These are phyloP conservation scores for Globisporangium perplexum DNA, from an alignment of 352 stramenopile genomes.

Conservation along the genomic window DNA sequence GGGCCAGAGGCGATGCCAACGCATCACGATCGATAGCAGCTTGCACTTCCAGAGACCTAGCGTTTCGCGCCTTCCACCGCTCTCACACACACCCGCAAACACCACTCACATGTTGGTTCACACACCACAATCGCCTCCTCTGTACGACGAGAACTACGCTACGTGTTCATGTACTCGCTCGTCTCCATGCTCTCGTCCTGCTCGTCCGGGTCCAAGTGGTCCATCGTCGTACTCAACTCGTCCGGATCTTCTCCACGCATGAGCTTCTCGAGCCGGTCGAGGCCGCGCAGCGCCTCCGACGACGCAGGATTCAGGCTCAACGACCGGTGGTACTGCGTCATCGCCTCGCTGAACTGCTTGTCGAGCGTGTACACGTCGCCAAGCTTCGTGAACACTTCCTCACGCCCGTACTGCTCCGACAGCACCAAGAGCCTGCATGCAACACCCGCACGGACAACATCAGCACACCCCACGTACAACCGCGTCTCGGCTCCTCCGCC, in stretches of 20 bases:
- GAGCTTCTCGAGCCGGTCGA: conserved; percentile 76
- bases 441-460: neutral
- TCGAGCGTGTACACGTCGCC: conserved; percentile 65
- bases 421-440: conserved; percentile 31
- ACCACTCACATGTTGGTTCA: neutral
- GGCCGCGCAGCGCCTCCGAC: conserved; percentile 35
- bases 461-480: neutral
- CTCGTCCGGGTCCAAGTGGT: conserved; percentile 50
- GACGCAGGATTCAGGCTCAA: conserved; percentile 55
- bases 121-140: neutral
- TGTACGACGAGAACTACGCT: neutral
- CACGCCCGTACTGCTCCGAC: conserved; percentile 37
- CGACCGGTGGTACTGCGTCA: conserved; percentile 65
- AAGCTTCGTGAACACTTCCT: conserved; percentile 75
- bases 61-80: no score
- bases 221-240: conserved; percentile 56
- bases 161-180: conserved; percentile 34
- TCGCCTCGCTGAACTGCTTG: conserved; percentile 59
- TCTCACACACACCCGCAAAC: no score
- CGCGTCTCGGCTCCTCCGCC: no score
- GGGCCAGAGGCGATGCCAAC: no score
- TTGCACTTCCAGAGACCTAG: no score
- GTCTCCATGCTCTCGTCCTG: conserved; percentile 49
- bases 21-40: no score
- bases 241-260: conserved; percentile 76